Conservation (phyloP, 495 filamentous ascomycete genomes). For the Talaromyces liani region DNA sequence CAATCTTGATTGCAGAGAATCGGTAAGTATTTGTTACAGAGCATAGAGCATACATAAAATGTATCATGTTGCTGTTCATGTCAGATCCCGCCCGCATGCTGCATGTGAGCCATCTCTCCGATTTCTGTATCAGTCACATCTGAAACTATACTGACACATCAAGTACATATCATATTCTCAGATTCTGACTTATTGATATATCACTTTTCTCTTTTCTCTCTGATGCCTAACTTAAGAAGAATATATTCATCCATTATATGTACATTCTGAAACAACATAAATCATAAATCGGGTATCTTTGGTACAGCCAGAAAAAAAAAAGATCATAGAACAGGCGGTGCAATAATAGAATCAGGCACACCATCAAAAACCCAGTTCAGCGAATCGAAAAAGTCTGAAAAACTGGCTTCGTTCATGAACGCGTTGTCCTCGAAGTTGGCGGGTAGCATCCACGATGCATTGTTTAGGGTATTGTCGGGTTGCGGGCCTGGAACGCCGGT, state of each 20-base stretch:
- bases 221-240: too few species aligned
- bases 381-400: constrained; percentile 41
- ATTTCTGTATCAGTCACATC: background rate
- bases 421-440: constrained; percentile 34
- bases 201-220: background rate
- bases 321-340: constrained; percentile 29
- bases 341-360: constrained; percentile 35
- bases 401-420: constrained; percentile 38
- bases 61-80: background rate
- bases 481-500: constrained; percentile 24
- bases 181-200: background rate
- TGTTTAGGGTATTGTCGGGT: constrained; percentile 26
- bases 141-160: background rate
- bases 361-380: constrained; percentile 45
- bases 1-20: background rate
- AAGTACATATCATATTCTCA: background rate
- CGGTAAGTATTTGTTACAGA: background rate
- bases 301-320: background rate
- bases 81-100: background rate
- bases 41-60: background rate
- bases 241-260: background rate
- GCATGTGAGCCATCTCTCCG: background rate
- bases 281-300: background rate
- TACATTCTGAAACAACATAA: background rate
- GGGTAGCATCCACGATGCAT: constrained; percentile 29